A percentile compares a stretch with the other conserved stretches of the same genome.
Conservation (phyloP, 148 eudicot genomes). For the Fagopyrum tataricum region DNA sequence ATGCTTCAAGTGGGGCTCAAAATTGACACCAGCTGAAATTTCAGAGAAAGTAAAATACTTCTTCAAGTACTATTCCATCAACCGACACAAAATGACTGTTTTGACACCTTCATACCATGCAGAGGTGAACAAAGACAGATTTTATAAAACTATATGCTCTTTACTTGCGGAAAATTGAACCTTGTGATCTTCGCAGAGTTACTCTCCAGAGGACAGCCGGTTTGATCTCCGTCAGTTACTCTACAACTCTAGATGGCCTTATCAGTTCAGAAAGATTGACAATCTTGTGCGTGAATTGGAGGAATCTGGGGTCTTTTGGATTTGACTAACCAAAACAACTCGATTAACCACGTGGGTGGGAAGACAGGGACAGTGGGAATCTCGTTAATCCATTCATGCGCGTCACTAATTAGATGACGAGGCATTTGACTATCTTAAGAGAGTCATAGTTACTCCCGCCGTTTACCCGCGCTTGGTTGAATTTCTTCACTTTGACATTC, state of each 20-base stretch:
- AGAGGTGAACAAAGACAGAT: constrained; percentile 62
- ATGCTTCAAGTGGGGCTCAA: constrained; percentile 84
- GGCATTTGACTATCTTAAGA: too few species aligned
- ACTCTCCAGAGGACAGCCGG: constrained; percentile 91
- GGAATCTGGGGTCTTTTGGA: constrained; percentile 32
- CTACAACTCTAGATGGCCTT: constrained; percentile 92
- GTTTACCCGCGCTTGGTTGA: too few species aligned
- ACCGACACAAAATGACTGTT: constrained; percentile 94
- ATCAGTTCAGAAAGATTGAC: constrained; percentile 82
- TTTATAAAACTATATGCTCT: neutral
- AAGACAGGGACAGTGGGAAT: too few species aligned
- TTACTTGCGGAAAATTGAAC: neutral
- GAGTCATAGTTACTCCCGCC: too few species aligned
- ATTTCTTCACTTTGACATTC: too few species aligned
- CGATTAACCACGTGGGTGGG: constrained; percentile 40
- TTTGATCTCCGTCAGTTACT: constrained; percentile 93
- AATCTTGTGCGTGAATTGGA: constrained; percentile 53
- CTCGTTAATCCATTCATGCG: too few species aligned
- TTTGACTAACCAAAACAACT: constrained; percentile 22
- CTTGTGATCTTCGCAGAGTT: constrained; percentile 46
- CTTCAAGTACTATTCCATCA: constrained; percentile 93
- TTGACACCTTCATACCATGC: constrained; percentile 95
- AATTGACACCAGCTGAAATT: constrained; percentile 65
- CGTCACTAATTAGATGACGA: too few species aligned
- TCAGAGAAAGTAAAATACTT: constrained; percentile 89